phyloP scores from a whole-genome alignment of 2,329 filamentous ascomycete species.

The Xylariomycetidae sp. region DNA sequence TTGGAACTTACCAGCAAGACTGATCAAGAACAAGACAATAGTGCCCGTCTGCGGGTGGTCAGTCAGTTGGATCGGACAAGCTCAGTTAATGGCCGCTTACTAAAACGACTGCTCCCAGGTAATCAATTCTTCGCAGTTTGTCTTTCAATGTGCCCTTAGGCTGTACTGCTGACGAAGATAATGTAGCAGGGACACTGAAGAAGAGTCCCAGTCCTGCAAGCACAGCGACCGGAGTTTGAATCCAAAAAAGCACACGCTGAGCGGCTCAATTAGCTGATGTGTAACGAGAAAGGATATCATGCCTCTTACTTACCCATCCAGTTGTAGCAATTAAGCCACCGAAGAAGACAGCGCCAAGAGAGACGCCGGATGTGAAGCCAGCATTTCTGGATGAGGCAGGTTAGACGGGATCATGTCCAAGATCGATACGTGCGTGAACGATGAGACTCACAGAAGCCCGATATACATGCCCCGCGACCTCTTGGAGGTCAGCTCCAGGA shows the following conservation, averaged over 20 bases:
- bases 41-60: conserved; percentile 45
- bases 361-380: conserved; percentile 66
- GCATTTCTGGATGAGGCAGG: conserved; percentile 60
- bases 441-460: conserved; percentile 50
- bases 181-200: conserved; percentile 64
- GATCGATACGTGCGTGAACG: too few relatives aligned
- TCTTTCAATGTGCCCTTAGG: conserved; percentile 37
- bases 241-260: conserved; percentile 66
- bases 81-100: conserved; percentile 35
- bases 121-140: conserved; percentile 67
- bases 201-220: conserved; percentile 59
- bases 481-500: conserved; percentile 67
- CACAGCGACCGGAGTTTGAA: conserved; percentile 63
- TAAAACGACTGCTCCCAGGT: conserved; percentile 64
- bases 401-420: too few relatives aligned
- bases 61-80: conserved; percentile 3
- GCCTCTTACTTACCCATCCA: conserved; percentile 62
- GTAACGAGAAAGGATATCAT: neutral
- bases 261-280: neutral
- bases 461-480: conserved; percentile 68
- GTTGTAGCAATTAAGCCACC: conserved; percentile 58
- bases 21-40: conserved; percentile 68
- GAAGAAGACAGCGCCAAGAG: conserved; percentile 65
- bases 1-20: conserved; percentile 61
- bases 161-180: too few relatives aligned